Conservation (phyloP, 1,284 basidiomycete genomes). For the Ganoderma lucidum region DNA sequence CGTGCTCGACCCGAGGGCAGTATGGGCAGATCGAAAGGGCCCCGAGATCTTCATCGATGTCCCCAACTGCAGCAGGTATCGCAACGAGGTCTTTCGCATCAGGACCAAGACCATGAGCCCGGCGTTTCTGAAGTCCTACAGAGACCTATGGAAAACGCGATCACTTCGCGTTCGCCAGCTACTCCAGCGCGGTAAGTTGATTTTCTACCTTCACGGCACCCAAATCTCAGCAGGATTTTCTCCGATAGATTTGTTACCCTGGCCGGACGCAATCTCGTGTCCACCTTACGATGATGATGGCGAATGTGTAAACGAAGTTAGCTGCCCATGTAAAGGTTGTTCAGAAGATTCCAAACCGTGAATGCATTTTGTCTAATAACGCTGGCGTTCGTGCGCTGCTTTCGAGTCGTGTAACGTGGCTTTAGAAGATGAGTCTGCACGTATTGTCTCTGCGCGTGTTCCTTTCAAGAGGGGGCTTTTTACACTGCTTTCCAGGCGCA, state of each 20-base stretch:
- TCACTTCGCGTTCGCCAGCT: not conserved
- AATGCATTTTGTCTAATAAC: not conserved
- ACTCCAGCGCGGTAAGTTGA: not conserved
- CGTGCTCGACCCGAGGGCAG: not conserved
- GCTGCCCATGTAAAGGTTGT: not conserved
- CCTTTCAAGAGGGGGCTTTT: slow-evolving; percentile 98
- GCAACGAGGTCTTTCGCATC: slow-evolving; percentile 2
- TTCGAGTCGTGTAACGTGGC: too few relatives aligned
- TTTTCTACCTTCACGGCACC: not conserved
- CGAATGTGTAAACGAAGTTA: not conserved
- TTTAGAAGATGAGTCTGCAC: not conserved
- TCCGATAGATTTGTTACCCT: not conserved
- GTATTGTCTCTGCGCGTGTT: slow-evolving; percentile 41
- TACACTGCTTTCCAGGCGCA: slow-evolving; percentile 92
- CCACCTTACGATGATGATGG: not conserved
- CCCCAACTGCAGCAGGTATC: slow-evolving; percentile 2
- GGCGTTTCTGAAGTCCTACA: slow-evolving; percentile 6
- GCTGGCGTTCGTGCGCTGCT: not conserved
- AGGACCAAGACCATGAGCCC: slow-evolving; percentile 9
- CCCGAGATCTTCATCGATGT: slow-evolving; percentile 9
- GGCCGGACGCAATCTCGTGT: not conserved
- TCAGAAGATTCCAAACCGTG: too few relatives aligned
- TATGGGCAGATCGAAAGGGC: not conserved
- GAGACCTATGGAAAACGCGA: not conserved
- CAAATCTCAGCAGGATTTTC: not conserved